Base-by-base conservation (phyloP, 2,329 filamentous ascomycete genomes). In the Aurifilum marmelostoma region DNA sequence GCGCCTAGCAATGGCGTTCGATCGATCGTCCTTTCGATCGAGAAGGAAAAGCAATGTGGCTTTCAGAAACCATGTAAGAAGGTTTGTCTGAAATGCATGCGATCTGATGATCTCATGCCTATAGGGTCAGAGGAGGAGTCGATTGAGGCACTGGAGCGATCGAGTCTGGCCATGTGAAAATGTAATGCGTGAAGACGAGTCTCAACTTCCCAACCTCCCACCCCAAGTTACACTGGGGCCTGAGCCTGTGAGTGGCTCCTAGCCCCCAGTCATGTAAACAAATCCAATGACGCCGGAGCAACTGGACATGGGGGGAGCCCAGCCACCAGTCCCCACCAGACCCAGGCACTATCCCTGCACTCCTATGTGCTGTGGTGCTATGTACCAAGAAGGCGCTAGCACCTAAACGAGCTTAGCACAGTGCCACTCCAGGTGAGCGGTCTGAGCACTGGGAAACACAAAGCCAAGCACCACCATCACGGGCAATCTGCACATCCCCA, bases 211-310 rank as follows among this genome's bases (percentile, higher is more conserved):
- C 67, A 71, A 63, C 66, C 63, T 70, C 67, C 69, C 63, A 63
- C 56, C 52, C 68, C 60, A 59, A 67, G 67, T 66, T 69, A 62
- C 67, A 65, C 58, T 59, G 56, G 43, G 63, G 67, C 59, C 50
- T 50, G 21, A 24, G 41, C 41, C 59, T 37, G 34, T 68, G 39
- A 68, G 62, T 68, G 67, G 67, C 54, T 64, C 65, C n/a, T 60
- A 56, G 52, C 41, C 54, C 29, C 64, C 43, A 21, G 47, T 18
- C 65, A 71, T 68, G 70, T 71, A 71, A 71, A 71, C 70, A 67
- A 63, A 63, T 50, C 39, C 61, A 71, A 68, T 71, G 70, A 71
- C 66, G 68, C 68, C 68, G 67, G 50, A 64, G 70, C 70, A 71
- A 71, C 70, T 71, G 65, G 18, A 50, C 66, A 65, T 61, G 34